phyloP scores from a whole-genome alignment of 2,329 filamentous ascomycete species.

The Chalara sp. region DNA sequence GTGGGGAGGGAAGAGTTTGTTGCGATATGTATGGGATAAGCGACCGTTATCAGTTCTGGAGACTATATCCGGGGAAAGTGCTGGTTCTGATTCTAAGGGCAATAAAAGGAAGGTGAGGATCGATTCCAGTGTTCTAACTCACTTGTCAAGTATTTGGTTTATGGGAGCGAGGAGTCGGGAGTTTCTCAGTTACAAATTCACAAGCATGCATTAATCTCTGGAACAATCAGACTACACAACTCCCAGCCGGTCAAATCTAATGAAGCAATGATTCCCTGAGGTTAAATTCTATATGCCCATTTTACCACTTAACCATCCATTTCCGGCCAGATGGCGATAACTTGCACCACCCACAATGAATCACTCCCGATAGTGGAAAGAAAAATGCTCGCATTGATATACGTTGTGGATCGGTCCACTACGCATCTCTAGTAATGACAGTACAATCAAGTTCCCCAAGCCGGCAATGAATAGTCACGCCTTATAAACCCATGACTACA shows the following conservation, averaged over 20 bases:
- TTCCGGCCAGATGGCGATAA: too few relatives aligned
- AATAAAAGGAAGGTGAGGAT: neutral
- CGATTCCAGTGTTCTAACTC: neutral
- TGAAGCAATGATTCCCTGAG: too few relatives aligned
- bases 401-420: neutral
- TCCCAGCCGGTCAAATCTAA: too few relatives aligned
- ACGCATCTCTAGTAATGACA: neutral
- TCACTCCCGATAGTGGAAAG: too few relatives aligned
- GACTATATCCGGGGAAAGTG: neutral
- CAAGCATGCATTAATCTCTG: neutral
- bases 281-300: too few relatives aligned
- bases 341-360: too few relatives aligned
- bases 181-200: neutral
- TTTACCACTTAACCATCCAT: too few relatives aligned
- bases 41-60: neutral
- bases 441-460: neutral
- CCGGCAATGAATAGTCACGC: conserved; percentile 10
- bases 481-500: conserved; percentile 4
- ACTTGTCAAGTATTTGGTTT: neutral
- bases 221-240: neutral
- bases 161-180: neutral
- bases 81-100: neutral
- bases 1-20: conserved; percentile 62
- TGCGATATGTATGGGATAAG: conserved; percentile 29
- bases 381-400: too few relatives aligned